Percentiles rank a stretch among this genome's conserved stretches.
phyloP scores from a whole-genome alignment of 192 early-diverging fungal genomes.

The Chytriomyces sp. region DNA sequence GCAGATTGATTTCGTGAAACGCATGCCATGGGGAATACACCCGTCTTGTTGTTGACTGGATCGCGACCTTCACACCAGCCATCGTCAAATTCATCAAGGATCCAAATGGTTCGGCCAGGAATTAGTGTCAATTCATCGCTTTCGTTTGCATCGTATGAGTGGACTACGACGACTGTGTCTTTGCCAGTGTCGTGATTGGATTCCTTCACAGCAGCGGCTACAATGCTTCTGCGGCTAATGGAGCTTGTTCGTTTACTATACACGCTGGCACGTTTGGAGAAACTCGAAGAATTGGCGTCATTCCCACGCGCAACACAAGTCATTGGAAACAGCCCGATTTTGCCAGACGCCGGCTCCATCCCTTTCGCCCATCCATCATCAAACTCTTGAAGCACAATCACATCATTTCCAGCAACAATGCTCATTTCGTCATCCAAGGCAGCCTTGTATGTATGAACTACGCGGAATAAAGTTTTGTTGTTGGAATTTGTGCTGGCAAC shows the following conservation, averaged over 20 bases:
- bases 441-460: conserved; percentile 41
- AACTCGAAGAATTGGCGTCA: background rate
- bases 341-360: conserved; percentile 16
- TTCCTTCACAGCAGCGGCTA: background rate
- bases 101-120: conserved; percentile 36
- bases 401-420: conserved; percentile 32
- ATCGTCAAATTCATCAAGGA: conserved; percentile 47
- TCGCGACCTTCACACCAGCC: conserved; percentile 34
- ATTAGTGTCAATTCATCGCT: conserved; percentile 42
- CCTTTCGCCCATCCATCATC: conserved; percentile 52
- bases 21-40: conserved; percentile 47
- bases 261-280: background rate
- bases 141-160: conserved; percentile 38
- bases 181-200: background rate
- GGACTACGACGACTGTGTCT: conserved; percentile 15
- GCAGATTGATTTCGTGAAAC: conserved; percentile 11
- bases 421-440: conserved; percentile 42
- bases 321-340: conserved; percentile 45
- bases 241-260: conserved; percentile 18
- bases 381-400: conserved; percentile 42
- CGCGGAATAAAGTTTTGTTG: conserved; percentile 4
- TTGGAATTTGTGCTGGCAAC: background rate
- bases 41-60: conserved; percentile 26
- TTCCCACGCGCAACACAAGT: conserved; percentile 32
- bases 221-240: background rate